A percentile compares a stretch with the other conserved stretches of the same genome.
Evolutionary conservation across 2,329 filamentous ascomycete genomes (phyloP).

Genomic region (Hymenoscyphus fraxineus): DNA sequence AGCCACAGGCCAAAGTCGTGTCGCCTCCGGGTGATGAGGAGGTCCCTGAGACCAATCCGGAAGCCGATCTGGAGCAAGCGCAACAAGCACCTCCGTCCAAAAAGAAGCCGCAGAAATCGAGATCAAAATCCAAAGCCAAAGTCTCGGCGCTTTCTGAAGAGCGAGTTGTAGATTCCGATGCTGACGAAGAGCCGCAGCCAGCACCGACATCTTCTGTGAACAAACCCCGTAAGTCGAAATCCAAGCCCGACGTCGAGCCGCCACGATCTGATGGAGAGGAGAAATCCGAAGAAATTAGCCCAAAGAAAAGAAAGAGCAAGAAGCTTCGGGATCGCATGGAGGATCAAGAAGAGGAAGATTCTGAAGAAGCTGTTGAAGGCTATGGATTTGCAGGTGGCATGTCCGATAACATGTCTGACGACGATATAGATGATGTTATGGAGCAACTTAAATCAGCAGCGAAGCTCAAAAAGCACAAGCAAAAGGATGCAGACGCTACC

Average conservation of each 20-base stretch:
- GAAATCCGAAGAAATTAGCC: not conserved
- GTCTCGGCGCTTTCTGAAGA: not conserved
- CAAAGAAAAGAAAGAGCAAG: constrained; percentile 8
- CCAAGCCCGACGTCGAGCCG: not conserved
- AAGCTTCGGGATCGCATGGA: constrained; percentile 21
- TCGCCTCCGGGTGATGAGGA: not conserved
- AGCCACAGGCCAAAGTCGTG: not conserved
- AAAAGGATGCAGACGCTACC: not conserved
- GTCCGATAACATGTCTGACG: not conserved
- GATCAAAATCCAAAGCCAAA: constrained; percentile 3
- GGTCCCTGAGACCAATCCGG: not conserved
- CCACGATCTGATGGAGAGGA: not conserved
- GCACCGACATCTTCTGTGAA: not conserved
- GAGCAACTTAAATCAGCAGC: not conserved
- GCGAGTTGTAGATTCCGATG: not conserved
- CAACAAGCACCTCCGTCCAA: not conserved
- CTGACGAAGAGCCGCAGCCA: not conserved
- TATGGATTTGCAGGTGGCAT: not conserved
- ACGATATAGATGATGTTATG: not conserved
- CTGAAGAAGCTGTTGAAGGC: not conserved
- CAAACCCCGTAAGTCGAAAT: constrained; percentile 4
- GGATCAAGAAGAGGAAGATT: constrained; percentile 9
- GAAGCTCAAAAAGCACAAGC: not conserved
- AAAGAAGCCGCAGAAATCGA: not conserved
- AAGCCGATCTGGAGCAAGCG: not conserved